A percentile compares a stretch with the other conserved stretches of the same genome.
Conservation (phyloP, 495 filamentous ascomycete genomes). For the Tuber microsphaerosporum region DNA sequence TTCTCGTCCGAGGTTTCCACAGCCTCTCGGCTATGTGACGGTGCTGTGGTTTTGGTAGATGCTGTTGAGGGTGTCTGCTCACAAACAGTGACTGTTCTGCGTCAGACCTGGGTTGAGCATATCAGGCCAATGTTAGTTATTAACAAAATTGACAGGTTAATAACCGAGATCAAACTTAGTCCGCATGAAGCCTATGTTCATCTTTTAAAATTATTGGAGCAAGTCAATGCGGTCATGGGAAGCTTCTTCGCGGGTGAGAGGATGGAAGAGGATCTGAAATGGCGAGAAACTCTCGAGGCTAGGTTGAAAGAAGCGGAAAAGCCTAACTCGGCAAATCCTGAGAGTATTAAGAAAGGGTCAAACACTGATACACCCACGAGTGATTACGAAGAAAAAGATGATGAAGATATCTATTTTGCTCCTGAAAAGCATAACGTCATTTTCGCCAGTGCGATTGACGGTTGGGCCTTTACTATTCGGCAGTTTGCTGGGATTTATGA, state of each 20-base stretch:
- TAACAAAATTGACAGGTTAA: slow-evolving; percentile 93
- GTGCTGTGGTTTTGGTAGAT: slow-evolving; percentile 91
- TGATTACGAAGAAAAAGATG: slow-evolving; percentile 84
- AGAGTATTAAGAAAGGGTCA: slow-evolving; percentile 41
- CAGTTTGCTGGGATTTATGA: slow-evolving; percentile 94
- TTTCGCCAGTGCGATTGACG: slow-evolving; percentile 93
- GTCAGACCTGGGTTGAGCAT: slow-evolving; percentile 93
- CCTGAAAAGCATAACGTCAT: slow-evolving; percentile 99
- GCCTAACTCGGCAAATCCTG: slow-evolving; percentile 45
- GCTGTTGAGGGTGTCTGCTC: slow-evolving; percentile 97
- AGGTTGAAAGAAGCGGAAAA: slow-evolving; percentile 47
- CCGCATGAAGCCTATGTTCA: slow-evolving; percentile 83
- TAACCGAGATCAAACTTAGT: slow-evolving; percentile 89
- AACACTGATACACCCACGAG: slow-evolving; percentile 48
- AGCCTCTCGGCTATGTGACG: slow-evolving; percentile 88
- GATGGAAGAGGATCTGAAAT: slow-evolving; percentile 97
- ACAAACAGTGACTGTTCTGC: slow-evolving; percentile 92
- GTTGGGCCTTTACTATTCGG: slow-evolving; percentile 93
- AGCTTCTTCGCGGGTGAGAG: slow-evolving; percentile 97
- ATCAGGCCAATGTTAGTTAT: slow-evolving; percentile 90
- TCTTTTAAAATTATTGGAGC: slow-evolving; percentile 81
- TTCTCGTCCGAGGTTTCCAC: slow-evolving; percentile 98
- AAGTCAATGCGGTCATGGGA: slow-evolving; percentile 94
- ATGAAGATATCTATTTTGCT: slow-evolving; percentile 96
- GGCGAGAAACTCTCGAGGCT: slow-evolving; percentile 88